Evolutionary conservation across 495 filamentous ascomycete species (phyloP), one percentile per base, ranked within the genome.

Genomic region (Aspergillus olivimuriae): DNA sequence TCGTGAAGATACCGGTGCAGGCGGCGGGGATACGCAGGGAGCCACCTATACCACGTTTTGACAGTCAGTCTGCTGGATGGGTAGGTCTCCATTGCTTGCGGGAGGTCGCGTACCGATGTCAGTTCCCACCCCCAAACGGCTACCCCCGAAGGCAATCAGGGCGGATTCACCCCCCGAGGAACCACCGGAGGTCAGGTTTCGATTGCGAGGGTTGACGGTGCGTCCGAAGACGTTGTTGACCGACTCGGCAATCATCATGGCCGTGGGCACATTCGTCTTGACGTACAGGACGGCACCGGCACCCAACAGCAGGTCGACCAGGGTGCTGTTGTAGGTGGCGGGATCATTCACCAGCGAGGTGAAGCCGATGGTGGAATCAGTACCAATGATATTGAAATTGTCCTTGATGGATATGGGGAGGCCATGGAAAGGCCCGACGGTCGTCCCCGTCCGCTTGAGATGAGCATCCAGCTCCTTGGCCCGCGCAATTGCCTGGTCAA

Each of bases 321-420:
- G 57, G 1, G 65, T 51, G 0, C 75, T 65, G 44, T 81, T 70
- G 11, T 67, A 51, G 1, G 60, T 56, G n/a, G 68, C 71, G 7
- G 76, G 76, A 8, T 70, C 48, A 33, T 72, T 72, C 17, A 74
- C 61, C 31, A 74, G 62, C 14, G 63, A 69, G 14, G 78, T 71
- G 50, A 81, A 78, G 14, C 77, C 80, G 14, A 82, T 58, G 0
- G 75, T 75, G 0, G 74, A 60, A 44, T 84, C 75, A 17, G 73
- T 53, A n/a, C 75, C 80, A 44, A 70, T 70, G 41, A 87, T 59
- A 33, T 82, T 72, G 58, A 86, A 86, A 18, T 78, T 72, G 46
- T 87, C 83, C 53, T 88, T 84, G 4, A 84, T 39, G 1, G 68
- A 72, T 30, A 87, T 63, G 1, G 81, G 82, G 7, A 87, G 63